These are phyloP conservation scores for Actinomortierella ambigua DNA, from an alignment of 371 early-diverging fungal species.

Conservation along the genomic window DNA sequence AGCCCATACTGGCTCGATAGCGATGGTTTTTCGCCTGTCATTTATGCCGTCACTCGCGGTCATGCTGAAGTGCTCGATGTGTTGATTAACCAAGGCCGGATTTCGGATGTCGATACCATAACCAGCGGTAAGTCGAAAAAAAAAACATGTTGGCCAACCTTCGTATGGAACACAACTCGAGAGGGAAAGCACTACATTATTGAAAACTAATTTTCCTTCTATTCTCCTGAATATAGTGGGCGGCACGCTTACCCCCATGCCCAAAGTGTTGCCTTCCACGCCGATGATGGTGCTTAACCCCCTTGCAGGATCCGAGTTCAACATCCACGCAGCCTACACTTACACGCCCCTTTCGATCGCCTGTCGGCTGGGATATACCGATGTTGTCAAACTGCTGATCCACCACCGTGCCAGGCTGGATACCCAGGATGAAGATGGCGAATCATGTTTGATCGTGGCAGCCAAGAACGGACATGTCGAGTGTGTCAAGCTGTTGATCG, in stretches of 20 bases:
- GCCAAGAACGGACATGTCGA: slow-evolving; percentile 57
- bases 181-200: neutral
- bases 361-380: slow-evolving; percentile 57
- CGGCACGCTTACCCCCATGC: slow-evolving; percentile 13
- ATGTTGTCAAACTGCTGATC: slow-evolving; percentile 55
- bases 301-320: slow-evolving; percentile 35
- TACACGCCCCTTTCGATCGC: slow-evolving; percentile 62
- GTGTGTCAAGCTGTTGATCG: slow-evolving; percentile 58
- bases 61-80: slow-evolving; percentile 56
- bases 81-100: slow-evolving; percentile 59
- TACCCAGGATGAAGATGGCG: slow-evolving; percentile 67
- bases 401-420: slow-evolving; percentile 58
- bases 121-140: slow-evolving; percentile 14
- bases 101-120: slow-evolving; percentile 56
- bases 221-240: slow-evolving; percentile 2
- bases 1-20: slow-evolving; percentile 62
- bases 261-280: slow-evolving; percentile 35
- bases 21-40: slow-evolving; percentile 73
- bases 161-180: neutral
- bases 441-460: slow-evolving; percentile 66
- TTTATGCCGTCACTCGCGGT: slow-evolving; percentile 70
- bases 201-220: neutral
- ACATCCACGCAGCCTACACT: slow-evolving; percentile 39
- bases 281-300: slow-evolving; percentile 36
- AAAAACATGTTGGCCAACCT: too few relatives aligned